Evolutionary conservation across 1,139 yeast genomes (phyloP), one percentile per base, ranked within the genome.

Genomic region (Ogataea hybrid): DNA sequence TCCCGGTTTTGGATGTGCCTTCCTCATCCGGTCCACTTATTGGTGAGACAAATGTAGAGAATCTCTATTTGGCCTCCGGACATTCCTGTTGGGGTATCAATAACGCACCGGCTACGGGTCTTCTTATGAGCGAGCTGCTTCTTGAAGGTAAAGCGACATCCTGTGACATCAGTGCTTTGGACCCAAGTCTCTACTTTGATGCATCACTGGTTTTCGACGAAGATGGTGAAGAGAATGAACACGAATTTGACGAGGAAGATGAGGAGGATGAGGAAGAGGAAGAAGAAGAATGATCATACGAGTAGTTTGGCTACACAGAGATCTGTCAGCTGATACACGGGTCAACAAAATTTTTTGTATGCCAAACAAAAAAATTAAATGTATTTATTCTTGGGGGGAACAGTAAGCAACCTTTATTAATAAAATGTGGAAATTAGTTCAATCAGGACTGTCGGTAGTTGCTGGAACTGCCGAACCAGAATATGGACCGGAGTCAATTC

Each of bases 51-150:
- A 88, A 89, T 57, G 92, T 88, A 15, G 79, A 76, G 21, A 83
- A 83, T 50, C 68, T 92, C 49, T 86, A 69, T 55, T 66, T 92
- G 46, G 96, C 97, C 3, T 79, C 94, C 15, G 98, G 97, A 1
- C 98, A 92, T 63, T 84, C 95, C 16, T 92, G 97, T 66, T 92
- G 98, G 98, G 98, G 98, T 18, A 92, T 92, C 50, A 92, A 92
- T 65, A 90, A 92, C 63, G 97, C 97, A 0, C 97, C 97, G 1
- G 97, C 87, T 4, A 89, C 97, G 1, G 98, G 98, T 15, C 82
- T 88, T 58, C 75, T 92, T 36, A 77, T 92, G 84, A 81, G 96
- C 52, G 97, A 92, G 64, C 60, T 92, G 43, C 65, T 92, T 37
- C 65, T 90, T 41, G 97, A 90, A 42, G 97, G 97, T n/a, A 78